Evolutionary conservation across 768 basidiomycete species (phyloP), one percentile per base, ranked within the genome.

Genomic region (Boletus patriciae): DNA sequence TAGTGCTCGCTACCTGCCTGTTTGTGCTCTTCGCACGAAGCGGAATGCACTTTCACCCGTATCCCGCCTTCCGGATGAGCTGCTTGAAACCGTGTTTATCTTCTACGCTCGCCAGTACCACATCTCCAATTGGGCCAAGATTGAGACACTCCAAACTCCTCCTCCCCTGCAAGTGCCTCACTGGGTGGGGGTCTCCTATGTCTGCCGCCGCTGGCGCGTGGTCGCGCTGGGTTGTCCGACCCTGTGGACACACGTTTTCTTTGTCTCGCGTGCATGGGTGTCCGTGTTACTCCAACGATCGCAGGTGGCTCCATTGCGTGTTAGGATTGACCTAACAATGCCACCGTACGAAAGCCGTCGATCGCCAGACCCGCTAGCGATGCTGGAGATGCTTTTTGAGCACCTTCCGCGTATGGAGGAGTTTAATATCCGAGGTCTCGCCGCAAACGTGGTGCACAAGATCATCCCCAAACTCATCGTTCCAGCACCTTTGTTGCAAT

Each of bases 11-110:
- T 53, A 47, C 6, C 41, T 47, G 40, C 45, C 56, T 9, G 37
- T 54, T 45, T 37, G 19, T 43, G 46, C 52, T 55, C 57, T 57
- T 23, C 19, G 27, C 25, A 43, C 33, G 2, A 47, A 43, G 19
- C 21, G 53, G 13, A 45, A 49, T 18, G 36, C 41, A 23, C 29
- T 47, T 34, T 48, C 36, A 37, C 21, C 27, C 9, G 3, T 44
- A 23, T 48, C 46, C 44, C 43, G 55, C 49, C 44, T 55, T 38
- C 57, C 46, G n/a, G 29, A 48, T 15, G 55, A 44, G 12, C 34
- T 55, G 4, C 52, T 57, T 27, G 50, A 37, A 33, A 40, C 43
- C 18, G 50, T 52, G 18, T 46, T 46, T n/a, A 25, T 37, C 27
- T 46, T 23, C 23, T 48, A 37, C 21, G 46, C 34, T 31, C 36